Percentiles rank a stretch among this genome's conserved stretches.
phyloP scores from a whole-genome alignment of 2,329 filamentous ascomycete genomes.

The Lizonia empirigonia region DNA sequence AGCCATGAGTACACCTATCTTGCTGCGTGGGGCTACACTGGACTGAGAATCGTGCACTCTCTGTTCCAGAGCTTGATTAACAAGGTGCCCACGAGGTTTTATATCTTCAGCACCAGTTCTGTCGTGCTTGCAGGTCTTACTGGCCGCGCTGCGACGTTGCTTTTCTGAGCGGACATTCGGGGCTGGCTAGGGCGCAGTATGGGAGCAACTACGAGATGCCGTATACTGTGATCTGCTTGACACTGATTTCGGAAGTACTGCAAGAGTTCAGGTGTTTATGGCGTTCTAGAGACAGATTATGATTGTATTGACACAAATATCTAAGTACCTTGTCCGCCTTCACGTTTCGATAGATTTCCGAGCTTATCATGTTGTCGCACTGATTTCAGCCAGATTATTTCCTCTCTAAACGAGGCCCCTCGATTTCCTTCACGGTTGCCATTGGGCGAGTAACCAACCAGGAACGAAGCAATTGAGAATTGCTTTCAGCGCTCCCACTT shows the following conservation, averaged over 20 bases:
- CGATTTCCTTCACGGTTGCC: no score
- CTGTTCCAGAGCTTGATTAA: constrained; percentile 18
- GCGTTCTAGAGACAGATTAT: not conserved
- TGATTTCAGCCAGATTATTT: no score
- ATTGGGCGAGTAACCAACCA: no score
- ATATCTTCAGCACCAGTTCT: constrained; percentile 13
- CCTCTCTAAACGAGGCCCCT: no score
- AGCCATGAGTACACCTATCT: constrained; percentile 16
- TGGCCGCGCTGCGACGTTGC: constrained; percentile 9
- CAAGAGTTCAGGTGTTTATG: not conserved
- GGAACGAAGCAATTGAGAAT: no score
- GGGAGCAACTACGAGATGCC: not conserved
- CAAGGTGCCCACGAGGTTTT: constrained; percentile 11
- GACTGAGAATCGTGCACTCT: constrained; percentile 12
- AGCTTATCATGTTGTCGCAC: no score
- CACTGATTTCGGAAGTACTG: not conserved
- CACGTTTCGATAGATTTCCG: not conserved
- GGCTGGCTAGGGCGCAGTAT: not conserved
- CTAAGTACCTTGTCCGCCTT: not conserved
- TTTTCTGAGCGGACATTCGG: not conserved
- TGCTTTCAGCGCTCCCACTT: no score
- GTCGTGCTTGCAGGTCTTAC: constrained; percentile 12
- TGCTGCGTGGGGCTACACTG: constrained; percentile 16
- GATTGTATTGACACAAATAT: not conserved
- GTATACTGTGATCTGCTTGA: not conserved